Conservation (phyloP, 2,329 filamentous ascomycete species). For the Thermomyces lanuginosus region DNA sequence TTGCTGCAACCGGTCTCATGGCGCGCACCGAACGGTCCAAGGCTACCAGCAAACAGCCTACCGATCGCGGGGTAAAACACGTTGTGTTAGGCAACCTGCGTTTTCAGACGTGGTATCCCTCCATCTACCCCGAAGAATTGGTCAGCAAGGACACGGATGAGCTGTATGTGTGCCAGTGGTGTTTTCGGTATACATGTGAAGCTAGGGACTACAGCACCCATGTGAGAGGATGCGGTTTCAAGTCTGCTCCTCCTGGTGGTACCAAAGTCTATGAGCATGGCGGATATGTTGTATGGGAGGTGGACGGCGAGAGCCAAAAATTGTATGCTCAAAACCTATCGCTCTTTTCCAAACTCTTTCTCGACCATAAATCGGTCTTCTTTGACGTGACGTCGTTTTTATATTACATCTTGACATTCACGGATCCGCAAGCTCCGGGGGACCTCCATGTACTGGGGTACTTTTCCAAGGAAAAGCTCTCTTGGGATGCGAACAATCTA, state of each 20-base stretch:
- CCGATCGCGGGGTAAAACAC: conserved; percentile 66
- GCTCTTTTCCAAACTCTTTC: conserved; percentile 90
- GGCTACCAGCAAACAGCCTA: conserved; percentile 5
- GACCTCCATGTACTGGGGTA: conserved; percentile 64
- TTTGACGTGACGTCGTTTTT: conserved; percentile 91
- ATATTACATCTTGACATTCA: conserved; percentile 81
- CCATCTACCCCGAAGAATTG: conserved; percentile 65
- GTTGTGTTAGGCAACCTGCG: conserved; percentile 70
- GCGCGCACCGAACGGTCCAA: conserved; percentile 11
- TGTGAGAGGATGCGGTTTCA: conserved; percentile 37
- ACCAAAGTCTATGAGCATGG: conserved; percentile 60
- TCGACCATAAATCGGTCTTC: conserved; percentile 96
- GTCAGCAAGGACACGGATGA: conserved; percentile 35
- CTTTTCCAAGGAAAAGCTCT: conserved; percentile 97
- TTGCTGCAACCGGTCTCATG: too few species aligned
- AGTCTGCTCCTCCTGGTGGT: conserved; percentile 50
- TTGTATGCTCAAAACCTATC: conserved; percentile 91
- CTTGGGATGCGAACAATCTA: conserved; percentile 96
- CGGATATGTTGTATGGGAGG: conserved; percentile 76
- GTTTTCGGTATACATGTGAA: conserved; percentile 69
- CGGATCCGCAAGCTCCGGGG: conserved; percentile 31
- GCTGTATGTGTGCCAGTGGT: conserved; percentile 78
- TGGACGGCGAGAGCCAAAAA: conserved; percentile 77
- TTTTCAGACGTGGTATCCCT: conserved; percentile 85
- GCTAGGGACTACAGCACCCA: conserved; percentile 22